Evolutionary conservation across 805 yeast species (phyloP).

Genomic region (Metschnikowia noctiluminum): DNA sequence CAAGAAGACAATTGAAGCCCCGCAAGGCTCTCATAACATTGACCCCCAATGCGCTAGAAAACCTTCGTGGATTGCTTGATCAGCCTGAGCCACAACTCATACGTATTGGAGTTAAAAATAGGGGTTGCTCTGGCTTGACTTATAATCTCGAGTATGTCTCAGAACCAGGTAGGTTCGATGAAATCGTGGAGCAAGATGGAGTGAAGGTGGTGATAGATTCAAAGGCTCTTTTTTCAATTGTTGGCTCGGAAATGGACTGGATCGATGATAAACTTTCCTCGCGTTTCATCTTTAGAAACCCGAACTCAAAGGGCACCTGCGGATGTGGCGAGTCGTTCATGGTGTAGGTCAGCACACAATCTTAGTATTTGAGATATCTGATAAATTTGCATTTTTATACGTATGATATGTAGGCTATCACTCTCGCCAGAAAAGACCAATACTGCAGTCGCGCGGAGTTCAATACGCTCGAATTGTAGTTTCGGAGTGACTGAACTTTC

Average conservation of each 20-base stretch:
- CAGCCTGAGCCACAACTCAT: constrained; percentile 88
- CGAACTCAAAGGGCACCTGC: constrained; percentile 96
- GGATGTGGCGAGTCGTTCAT: constrained; percentile 99
- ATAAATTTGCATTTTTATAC: constrained; percentile 5
- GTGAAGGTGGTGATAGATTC: constrained; percentile 91
- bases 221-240: constrained; percentile 90
- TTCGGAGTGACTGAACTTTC: no score
- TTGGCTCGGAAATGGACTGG: constrained; percentile 99
- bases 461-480: no score
- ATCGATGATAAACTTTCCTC: constrained; percentile 86
- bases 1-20: constrained; percentile 71
- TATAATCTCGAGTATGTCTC: constrained; percentile 89
- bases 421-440: no score
- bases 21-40: constrained; percentile 86
- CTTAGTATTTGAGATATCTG: constrained; percentile 5
- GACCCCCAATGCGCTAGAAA: constrained; percentile 70
- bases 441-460: no score
- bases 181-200: constrained; percentile 88
- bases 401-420: no score
- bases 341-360: constrained; percentile 49
- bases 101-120: constrained; percentile 88
- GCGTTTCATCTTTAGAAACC: constrained; percentile 89
- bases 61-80: constrained; percentile 61
- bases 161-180: constrained; percentile 93
- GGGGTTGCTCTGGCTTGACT: constrained; percentile 95